Conservation (phyloP, 495 filamentous ascomycete species). For the Bathelium albidoporum region DNA sequence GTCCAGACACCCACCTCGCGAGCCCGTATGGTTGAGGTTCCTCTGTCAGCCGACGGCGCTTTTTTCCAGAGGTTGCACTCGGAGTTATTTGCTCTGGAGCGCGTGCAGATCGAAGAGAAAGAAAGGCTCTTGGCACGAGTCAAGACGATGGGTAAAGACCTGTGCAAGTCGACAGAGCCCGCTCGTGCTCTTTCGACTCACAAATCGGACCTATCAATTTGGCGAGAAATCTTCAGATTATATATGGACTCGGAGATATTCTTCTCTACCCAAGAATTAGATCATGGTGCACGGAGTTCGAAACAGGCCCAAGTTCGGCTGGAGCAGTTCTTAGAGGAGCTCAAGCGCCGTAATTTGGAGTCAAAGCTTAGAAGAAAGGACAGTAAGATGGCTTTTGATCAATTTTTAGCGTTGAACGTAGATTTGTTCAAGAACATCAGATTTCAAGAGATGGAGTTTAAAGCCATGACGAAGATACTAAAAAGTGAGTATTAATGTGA, state of each 20-base stretch:
- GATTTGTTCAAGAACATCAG: constrained; percentile 53
- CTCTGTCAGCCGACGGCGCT: constrained; percentile 52
- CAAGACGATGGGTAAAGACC: constrained; percentile 40
- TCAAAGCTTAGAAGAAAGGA: constrained; percentile 48
- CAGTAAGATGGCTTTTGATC: constrained; percentile 44
- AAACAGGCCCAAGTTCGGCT: constrained; percentile 38
- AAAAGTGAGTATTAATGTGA: constrained; percentile 50
- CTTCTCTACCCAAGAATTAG: constrained; percentile 54
- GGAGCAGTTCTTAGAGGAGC: constrained; percentile 19
- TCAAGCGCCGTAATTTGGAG: constrained; percentile 37
- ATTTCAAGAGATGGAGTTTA: constrained; percentile 64
- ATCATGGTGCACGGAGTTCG: constrained; percentile 47
- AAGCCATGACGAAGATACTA: constrained; percentile 62
- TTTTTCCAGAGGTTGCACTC: constrained; percentile 57
- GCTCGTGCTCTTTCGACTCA: constrained; percentile 26
- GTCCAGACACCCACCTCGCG: not conserved
- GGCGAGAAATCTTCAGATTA: constrained; percentile 62
- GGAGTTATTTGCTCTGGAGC: constrained; percentile 51
- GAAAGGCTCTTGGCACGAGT: constrained; percentile 45
- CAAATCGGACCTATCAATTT: constrained; percentile 56
- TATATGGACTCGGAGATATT: constrained; percentile 63
- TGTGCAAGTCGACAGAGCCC: constrained; percentile 51
- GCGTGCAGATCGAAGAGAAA: constrained; percentile 48
- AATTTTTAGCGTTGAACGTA: constrained; percentile 55
- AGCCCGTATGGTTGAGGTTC: constrained; percentile 46